A percentile compares a stretch with the other conserved stretches of the same genome.
Evolutionary conservation across 148 eudicot genomes (phyloP).

Genomic region (Amaranthus hypochondriacus): DNA sequence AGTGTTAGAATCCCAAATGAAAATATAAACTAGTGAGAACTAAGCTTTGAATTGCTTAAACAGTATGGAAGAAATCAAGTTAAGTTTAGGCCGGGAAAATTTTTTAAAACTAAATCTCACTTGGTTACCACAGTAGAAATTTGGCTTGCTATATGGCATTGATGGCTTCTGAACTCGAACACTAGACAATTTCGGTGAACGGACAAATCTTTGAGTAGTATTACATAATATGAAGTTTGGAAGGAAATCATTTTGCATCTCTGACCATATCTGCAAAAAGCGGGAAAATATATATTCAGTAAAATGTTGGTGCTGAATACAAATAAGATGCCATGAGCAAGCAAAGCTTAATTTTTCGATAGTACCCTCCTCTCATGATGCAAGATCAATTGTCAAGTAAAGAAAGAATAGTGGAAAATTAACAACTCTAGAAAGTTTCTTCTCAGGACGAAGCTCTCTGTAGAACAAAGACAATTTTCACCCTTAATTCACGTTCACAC

Average conservation of each 20-base stretch:
- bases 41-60: background rate
- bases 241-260: constrained; percentile 96
- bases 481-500: too few relatives aligned
- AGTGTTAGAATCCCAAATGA: background rate
- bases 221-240: constrained; percentile 91
- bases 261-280: constrained; percentile 74
- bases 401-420: too few relatives aligned
- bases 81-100: background rate
- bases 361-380: background rate
- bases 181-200: constrained; percentile 65
- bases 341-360: background rate
- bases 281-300: background rate
- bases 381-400: too few relatives aligned
- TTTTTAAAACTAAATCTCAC: constrained; percentile 34
- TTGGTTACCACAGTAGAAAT: constrained; percentile 88
- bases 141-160: constrained; percentile 79
- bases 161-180: constrained; percentile 93
- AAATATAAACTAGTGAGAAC: background rate
- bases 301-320: constrained; percentile 3
- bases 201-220: constrained; percentile 91
- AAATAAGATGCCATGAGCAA: background rate
- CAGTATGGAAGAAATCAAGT: constrained; percentile 4
- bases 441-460: too few relatives aligned
- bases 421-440: too few relatives aligned
- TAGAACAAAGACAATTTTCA: too few relatives aligned